Conservation (phyloP, 768 basidiomycete genomes). For the Phlegmacium glaucopus region DNA sequence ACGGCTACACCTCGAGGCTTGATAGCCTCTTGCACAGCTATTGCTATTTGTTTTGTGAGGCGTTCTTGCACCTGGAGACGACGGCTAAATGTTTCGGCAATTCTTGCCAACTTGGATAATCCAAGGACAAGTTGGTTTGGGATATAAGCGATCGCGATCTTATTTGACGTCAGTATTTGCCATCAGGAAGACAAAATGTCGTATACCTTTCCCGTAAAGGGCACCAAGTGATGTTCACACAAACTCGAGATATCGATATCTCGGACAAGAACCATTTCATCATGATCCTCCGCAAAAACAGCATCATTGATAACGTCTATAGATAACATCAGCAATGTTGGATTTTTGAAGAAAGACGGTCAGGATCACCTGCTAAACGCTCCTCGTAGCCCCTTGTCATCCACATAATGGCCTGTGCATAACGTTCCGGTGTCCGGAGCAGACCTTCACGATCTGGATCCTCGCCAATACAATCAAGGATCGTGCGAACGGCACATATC, state of each 20-base stretch:
- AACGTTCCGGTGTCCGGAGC: slow-evolving; percentile 87
- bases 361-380: slow-evolving; percentile 68
- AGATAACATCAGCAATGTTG: slow-evolving; percentile 11
- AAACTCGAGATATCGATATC: slow-evolving; percentile 97
- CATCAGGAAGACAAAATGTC: slow-evolving; percentile 4
- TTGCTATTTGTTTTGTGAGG: slow-evolving; percentile 94
- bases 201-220: slow-evolving; percentile 93
- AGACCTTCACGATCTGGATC: slow-evolving; percentile 96
- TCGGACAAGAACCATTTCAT: slow-evolving; percentile 98
- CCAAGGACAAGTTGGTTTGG: slow-evolving; percentile 94
- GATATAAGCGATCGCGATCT: slow-evolving; percentile 98
- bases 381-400: slow-evolving; percentile 99
- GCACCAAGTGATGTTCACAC: slow-evolving; percentile 98
- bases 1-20: slow-evolving; percentile 97
- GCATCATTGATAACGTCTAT: slow-evolving; percentile 98
- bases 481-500: slow-evolving; percentile 79
- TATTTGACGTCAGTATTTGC: slow-evolving; percentile 15
- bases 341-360: slow-evolving; percentile 13
- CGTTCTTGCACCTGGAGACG: slow-evolving; percentile 97
- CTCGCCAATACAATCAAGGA: slow-evolving; percentile 97
- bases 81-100: slow-evolving; percentile 95
- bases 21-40: slow-evolving; percentile 98
- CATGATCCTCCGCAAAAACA: slow-evolving; percentile 97
- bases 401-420: slow-evolving; percentile 97
- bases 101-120: slow-evolving; percentile 92